Base-by-base conservation (phyloP, 2,329 filamentous ascomycete species). In the Penicillium sclerotigenum region DNA sequence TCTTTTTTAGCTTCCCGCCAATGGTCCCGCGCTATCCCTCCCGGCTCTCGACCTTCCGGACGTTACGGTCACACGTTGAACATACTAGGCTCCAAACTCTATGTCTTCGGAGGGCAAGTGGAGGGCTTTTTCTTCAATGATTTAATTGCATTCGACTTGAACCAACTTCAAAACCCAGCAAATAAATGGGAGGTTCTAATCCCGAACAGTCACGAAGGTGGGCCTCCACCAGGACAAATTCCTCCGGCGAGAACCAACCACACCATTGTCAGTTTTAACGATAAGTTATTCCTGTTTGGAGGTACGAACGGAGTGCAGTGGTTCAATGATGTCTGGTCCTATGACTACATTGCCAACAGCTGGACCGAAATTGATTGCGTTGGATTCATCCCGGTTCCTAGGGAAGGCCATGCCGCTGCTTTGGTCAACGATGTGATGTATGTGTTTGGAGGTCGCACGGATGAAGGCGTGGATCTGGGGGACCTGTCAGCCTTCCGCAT, bases 261-360 rank as follows among this genome's bases (percentile, higher is more conserved):
- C 75, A 89, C 91, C 1, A 84, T 97, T 65, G 84, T 99, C 57
- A 95, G 89, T 16, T 96, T 85, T 76, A 92, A 94, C 59, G 94
- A 99, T 71, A 94, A 89, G 75, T 84, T 99, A 71, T 99, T 93
- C 70, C 80, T 99, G 87, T 99, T 99, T 71, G 94, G 94, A 65
- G 94, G 94, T 60, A 99, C 94, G 2, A 96, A 99, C 71, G 94
- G 94, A 38, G 85, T 92, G 54, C 87, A 90, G 68, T 99, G 94
- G 95, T 99, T 97, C 78, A 99, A 97, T 73, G 94, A 99, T 71
- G 94, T 99, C 46, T 99, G 94, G 94, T 90, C 87, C 50, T 99
- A 94, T 72, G 93, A 97, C 89, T 92, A 8, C 81, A 86, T 53
- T 10, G 78, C 83, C 43, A 97, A 97, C 73, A 78, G 82, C 54